These are phyloP conservation scores for Saccharomycopsis sp. DNA, from an alignment of 805 yeast genomes.

Conservation along the genomic window DNA sequence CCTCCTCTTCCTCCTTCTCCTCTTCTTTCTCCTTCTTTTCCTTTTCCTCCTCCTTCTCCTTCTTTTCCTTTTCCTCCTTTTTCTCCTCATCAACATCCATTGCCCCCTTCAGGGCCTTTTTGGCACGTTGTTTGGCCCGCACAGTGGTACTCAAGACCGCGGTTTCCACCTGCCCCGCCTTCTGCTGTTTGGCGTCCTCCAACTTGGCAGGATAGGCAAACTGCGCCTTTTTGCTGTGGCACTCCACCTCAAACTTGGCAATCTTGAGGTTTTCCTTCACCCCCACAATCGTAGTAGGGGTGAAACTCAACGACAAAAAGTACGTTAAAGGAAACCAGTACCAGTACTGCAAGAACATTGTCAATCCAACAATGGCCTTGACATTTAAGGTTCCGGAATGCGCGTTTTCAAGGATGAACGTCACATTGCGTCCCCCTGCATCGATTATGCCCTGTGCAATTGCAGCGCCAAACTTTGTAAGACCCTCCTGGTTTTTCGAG, in stretches of 20 bases:
- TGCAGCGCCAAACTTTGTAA: constrained; percentile 97
- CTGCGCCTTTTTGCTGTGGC: constrained; percentile 71
- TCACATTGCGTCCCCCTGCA: constrained; percentile 98
- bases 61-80: constrained; percentile 43
- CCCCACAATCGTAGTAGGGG: constrained; percentile 88
- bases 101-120: constrained; percentile 49
- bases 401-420: constrained; percentile 80
- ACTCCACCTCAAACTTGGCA: constrained; percentile 75
- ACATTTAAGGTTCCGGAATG: constrained; percentile 87
- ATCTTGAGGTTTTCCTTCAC: constrained; percentile 78
- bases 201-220: constrained; percentile 88
- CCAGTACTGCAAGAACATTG: constrained; percentile 91
- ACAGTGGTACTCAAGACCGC: constrained; percentile 94
- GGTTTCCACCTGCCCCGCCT: constrained; percentile 81
- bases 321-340: constrained; percentile 98
- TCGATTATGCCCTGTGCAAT: constrained; percentile 95
- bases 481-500: constrained; percentile 90
- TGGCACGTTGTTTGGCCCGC: constrained; percentile 89
- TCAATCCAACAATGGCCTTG: constrained; percentile 86
- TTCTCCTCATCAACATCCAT: too few species aligned
- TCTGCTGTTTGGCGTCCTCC: constrained; percentile 72
- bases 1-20: constrained; percentile 26
- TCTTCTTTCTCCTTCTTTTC: constrained; percentile 24
- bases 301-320: constrained; percentile 82
- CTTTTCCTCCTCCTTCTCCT: constrained; percentile 28